Evolutionary conservation across 2,329 filamentous ascomycete species (phyloP), one percentile per base, ranked within the genome.

Genomic region (Microsporum audouinii): DNA sequence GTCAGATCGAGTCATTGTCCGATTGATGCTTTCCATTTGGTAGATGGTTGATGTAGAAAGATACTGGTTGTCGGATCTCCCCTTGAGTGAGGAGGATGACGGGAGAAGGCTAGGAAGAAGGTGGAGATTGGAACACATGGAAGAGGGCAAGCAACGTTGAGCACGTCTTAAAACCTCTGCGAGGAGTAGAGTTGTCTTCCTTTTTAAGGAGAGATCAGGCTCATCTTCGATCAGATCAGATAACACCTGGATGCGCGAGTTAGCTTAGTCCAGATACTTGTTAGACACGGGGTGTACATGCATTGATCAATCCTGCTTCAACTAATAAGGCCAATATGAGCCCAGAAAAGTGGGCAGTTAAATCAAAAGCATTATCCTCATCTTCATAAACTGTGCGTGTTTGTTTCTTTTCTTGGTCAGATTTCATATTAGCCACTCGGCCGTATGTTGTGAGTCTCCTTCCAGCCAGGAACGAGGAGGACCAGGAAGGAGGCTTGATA

Each of bases 1-100:
- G 4, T 84, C 83, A 56, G 89, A 95, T 61, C 91, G 83, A 70
- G 95, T 95, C 12, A 99, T 77, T 0, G 91, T 97, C 64, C 90
- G 85, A 72, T 92, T 99, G 66, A 99, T 91, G 71, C 92, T 96
- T 76, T 96, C 96, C 60, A 99, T 95, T 71, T 97, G 94, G 69
- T 97, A 99, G 10, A 99, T 89, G 17, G 95, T 95, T 5, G 90
- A 87, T 5, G 90, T 91, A 5, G 92, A 90, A 61, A 88, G 80
- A 66, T 91, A 91, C 60, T 89, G 86, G 29, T 85, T 82, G 34
- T 91, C 84, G 23, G 84, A 80, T 27, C 83, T 79, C 67, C 91
- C 89, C 38, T 85, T 82, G 1, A 55, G 14, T 33, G 49, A 8
- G 17, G 51, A 55, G 3, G 91, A 90, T 0, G 86, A 84, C 5